Evolutionary conservation across 306 rosid species (phyloP).

Genomic region (Dalbergia cultrata): DNA sequence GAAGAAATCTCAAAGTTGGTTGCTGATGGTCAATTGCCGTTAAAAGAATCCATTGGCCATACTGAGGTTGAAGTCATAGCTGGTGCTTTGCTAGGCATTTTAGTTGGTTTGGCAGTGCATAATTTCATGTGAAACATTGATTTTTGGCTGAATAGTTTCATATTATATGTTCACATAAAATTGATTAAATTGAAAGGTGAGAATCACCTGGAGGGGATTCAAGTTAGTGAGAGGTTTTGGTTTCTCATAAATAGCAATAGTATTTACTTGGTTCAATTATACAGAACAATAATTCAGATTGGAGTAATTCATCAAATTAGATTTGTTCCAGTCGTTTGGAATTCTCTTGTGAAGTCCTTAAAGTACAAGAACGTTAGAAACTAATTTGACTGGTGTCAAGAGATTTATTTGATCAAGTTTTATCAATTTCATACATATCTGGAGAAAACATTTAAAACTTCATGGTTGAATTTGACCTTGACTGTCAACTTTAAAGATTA

Average conservation of each 20-base stretch:
- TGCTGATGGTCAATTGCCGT: slow-evolving; percentile 37
- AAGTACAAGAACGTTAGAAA: too few relatives aligned
- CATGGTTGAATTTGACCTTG: too few relatives aligned
- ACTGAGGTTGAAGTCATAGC: slow-evolving; percentile 84
- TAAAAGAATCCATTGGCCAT: slow-evolving; percentile 85
- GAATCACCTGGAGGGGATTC: background rate
- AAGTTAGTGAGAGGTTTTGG: background rate
- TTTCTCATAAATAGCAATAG: background rate
- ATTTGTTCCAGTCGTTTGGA: too few relatives aligned
- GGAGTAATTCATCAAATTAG: too few relatives aligned
- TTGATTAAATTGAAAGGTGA: slow-evolving; percentile 3
- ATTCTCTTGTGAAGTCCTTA: too few relatives aligned
- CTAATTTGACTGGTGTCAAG: too few relatives aligned
- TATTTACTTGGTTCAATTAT: background rate
- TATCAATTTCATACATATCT: too few relatives aligned
- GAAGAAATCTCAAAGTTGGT: slow-evolving; percentile 51
- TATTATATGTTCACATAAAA: background rate
- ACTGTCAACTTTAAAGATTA: too few relatives aligned
- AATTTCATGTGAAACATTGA: slow-evolving; percentile 30
- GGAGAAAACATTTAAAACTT: too few relatives aligned
- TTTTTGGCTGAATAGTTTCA: slow-evolving; percentile 28
- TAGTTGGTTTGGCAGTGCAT: slow-evolving; percentile 65
- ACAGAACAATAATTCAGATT: too few relatives aligned
- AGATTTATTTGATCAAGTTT: too few relatives aligned
- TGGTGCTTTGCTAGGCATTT: slow-evolving; percentile 81